Evolutionary conservation across 202 grass and related monocot species (phyloP).

Genomic region (Carex arenaria): DNA sequence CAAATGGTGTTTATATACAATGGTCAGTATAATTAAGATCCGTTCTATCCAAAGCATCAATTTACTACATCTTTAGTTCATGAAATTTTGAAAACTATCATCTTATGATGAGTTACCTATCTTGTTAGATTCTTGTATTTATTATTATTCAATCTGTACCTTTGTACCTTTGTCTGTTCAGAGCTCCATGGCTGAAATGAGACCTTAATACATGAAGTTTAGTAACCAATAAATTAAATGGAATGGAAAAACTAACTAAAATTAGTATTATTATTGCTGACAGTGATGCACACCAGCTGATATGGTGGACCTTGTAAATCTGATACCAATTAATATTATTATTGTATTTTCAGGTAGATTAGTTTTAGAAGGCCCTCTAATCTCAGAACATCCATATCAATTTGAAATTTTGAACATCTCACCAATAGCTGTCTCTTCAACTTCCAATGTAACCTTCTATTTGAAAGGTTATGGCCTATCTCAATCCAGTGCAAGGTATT

Average conservation of each 20-base stretch:
- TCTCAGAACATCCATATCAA: conserved; percentile 31
- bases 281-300: not conserved
- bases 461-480: conserved; percentile 68
- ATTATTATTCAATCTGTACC: not conserved
- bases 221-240: not conserved
- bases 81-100: not conserved
- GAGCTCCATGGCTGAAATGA: not conserved
- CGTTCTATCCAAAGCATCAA: not conserved
- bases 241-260: not conserved
- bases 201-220: not conserved
- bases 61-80: not conserved
- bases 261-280: not conserved
- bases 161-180: not conserved
- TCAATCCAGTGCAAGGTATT: conserved; percentile 57
- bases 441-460: conserved; percentile 41
- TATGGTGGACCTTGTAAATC: not conserved
- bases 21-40: conserved; percentile 45
- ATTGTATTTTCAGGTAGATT: conserved; percentile 39
- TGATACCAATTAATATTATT: not conserved
- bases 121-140: not conserved
- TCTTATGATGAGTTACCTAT: not conserved
- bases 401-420: conserved; percentile 40
- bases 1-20: conserved; percentile 50
- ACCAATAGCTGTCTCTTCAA: conserved; percentile 50
- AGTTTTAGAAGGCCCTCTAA: conserved; percentile 45